phyloP scores from a whole-genome alignment of 176 grass and related monocot genomes.

The Calamus simplicifolius region DNA sequence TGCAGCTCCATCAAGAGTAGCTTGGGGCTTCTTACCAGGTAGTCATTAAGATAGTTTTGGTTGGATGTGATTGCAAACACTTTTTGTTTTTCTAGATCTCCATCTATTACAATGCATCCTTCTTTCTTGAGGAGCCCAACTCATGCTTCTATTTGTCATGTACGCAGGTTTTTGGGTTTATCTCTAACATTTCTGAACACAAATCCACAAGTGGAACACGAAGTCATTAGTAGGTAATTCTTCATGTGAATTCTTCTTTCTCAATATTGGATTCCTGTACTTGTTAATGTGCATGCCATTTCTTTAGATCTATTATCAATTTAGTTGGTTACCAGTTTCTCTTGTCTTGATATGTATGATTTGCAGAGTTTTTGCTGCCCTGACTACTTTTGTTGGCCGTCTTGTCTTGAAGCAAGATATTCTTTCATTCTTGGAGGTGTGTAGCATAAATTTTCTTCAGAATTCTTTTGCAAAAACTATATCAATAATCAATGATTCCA shows the following conservation, averaged over 20 bases:
- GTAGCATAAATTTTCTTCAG: slow-evolving; percentile 14
- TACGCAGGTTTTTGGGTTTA: slow-evolving; percentile 49
- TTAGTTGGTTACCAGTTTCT: slow-evolving; percentile 3
- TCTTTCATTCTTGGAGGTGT: slow-evolving; percentile 49
- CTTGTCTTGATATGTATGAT: slow-evolving; percentile 26
- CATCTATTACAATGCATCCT: too few relatives aligned
- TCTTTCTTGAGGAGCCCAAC: too few relatives aligned
- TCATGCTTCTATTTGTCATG: slow-evolving; percentile 2
- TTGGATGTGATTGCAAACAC: not conserved
- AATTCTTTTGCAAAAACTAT: not conserved
- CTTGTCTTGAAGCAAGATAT: slow-evolving; percentile 26
- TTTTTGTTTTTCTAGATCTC: too few relatives aligned
- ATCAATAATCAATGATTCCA: not conserved
- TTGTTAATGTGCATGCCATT: not conserved
- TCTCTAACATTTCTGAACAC: slow-evolving; percentile 27
- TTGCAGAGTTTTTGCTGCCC: slow-evolving; percentile 35
- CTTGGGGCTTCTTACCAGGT: slow-evolving; percentile 54
- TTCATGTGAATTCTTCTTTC: not conserved
- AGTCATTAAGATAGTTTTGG: slow-evolving; percentile 6
- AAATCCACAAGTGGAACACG: slow-evolving; percentile 30
- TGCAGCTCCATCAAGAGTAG: slow-evolving; percentile 17
- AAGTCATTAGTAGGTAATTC: slow-evolving; percentile 33
- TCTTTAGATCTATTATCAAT: slow-evolving; percentile 3
- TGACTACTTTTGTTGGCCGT: slow-evolving; percentile 27
- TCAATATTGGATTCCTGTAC: too few relatives aligned